These are phyloP conservation scores for Coemansia sp. DNA, from an alignment of 192 early-diverging fungal genomes.

Conservation along the genomic window DNA sequence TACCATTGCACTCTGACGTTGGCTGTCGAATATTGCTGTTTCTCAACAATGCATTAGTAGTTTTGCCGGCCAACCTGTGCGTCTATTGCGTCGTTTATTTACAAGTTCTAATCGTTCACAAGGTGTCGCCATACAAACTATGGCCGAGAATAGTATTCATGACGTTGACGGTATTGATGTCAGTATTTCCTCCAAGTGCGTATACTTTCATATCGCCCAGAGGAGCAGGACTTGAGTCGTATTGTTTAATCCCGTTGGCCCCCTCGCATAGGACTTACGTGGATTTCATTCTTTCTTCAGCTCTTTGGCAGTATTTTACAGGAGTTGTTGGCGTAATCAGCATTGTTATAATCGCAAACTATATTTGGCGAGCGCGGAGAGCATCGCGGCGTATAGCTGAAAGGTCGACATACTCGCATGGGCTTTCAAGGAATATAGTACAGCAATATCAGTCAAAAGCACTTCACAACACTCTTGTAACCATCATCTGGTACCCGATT, in stretches of 20 bases:
- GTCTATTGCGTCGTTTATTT: constrained; percentile 45
- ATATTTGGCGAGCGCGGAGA: constrained; percentile 24
- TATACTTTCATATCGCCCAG: constrained; percentile 17
- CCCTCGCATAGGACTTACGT: constrained; percentile 10
- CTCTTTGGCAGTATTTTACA: constrained; percentile 31
- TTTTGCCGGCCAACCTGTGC: constrained; percentile 20
- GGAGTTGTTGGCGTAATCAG: constrained; percentile 36
- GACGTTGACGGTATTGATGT: constrained; percentile 6
- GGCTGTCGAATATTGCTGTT: constrained; percentile 29
- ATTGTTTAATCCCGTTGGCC: constrained; percentile 7
- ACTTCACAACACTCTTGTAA: constrained; percentile 24
- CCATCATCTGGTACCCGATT: constrained; percentile 47
- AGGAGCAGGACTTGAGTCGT: neutral
- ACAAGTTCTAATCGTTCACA: constrained; percentile 42
- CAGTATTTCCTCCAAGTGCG: constrained; percentile 20
- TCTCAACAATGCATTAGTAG: constrained; percentile 16
- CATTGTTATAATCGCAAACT: constrained; percentile 1
- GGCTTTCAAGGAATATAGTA: neutral
- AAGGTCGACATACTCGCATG: constrained; percentile 14
- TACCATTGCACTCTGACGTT: constrained; percentile 9
- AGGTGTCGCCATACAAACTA: constrained; percentile 23
- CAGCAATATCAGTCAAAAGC: constrained; percentile 7
- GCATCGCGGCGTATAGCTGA: constrained; percentile 4
- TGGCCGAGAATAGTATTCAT: constrained; percentile 23
- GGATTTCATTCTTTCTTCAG: constrained; percentile 6